Percentiles rank a stretch among this genome's conserved stretches.
phyloP scores from a whole-genome alignment of 2,329 filamentous ascomycete species.

The Aspergillus sojae region DNA sequence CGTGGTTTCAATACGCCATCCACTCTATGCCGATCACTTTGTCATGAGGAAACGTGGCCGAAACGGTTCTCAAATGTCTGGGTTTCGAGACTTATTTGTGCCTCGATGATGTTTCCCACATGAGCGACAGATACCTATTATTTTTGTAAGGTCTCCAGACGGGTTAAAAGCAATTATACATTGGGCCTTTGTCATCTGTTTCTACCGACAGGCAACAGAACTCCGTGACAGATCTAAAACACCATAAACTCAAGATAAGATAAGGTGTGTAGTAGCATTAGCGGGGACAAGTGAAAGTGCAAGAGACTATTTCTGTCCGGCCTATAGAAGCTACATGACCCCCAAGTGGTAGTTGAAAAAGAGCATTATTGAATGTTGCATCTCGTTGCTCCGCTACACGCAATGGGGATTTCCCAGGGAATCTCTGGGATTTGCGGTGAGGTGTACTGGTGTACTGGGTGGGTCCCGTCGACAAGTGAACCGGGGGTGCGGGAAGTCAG shows the following conservation, averaged over 20 bases:
- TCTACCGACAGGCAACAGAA: background rate
- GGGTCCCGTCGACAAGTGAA: background rate
- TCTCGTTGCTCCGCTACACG: background rate
- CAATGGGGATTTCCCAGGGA: background rate
- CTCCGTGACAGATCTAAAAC: background rate
- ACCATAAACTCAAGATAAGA: background rate
- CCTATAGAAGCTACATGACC: no score
- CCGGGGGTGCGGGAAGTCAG: background rate
- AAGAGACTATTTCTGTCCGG: background rate
- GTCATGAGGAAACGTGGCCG: background rate
- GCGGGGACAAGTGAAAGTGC: accelerated
- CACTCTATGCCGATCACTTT: background rate
- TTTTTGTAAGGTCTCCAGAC: background rate
- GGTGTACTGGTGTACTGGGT: background rate
- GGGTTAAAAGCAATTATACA: background rate
- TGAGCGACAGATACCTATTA: background rate
- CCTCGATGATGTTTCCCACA: background rate
- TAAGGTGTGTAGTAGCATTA: background rate
- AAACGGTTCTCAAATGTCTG: background rate
- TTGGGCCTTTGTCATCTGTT: background rate
- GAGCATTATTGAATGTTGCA: background rate
- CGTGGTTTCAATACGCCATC: background rate
- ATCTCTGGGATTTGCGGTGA: background rate
- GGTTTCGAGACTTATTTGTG: background rate
- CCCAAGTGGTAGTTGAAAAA: background rate